These are phyloP conservation scores for Aspergillus fischeri DNA, from an alignment of 2,329 filamentous ascomycete species.

Conservation along the genomic window DNA sequence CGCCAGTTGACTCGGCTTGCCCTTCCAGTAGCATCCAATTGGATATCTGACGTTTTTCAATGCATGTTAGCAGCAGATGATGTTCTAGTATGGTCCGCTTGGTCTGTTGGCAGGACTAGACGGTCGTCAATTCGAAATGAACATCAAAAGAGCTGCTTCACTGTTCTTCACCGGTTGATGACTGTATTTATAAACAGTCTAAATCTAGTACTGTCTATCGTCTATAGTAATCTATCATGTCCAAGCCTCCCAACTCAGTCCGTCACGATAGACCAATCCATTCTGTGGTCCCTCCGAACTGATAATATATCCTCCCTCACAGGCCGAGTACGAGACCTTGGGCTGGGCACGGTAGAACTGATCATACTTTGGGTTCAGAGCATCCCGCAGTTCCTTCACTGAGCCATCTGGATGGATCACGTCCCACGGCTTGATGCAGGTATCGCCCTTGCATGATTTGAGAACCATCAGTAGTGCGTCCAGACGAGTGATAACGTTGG, in stretches of 20 bases:
- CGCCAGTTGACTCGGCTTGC: neutral
- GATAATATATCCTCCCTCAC: slow-evolving; percentile 34
- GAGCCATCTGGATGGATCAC: slow-evolving; percentile 29
- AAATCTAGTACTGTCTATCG: neutral
- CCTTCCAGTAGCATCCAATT: neutral
- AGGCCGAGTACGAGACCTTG: slow-evolving; percentile 31
- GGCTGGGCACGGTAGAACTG: slow-evolving; percentile 30
- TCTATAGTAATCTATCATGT: slow-evolving; percentile 2
- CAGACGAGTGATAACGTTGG: slow-evolving; percentile 23
- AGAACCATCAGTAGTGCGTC: slow-evolving; percentile 37
- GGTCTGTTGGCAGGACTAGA: too few species aligned
- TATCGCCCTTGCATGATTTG: slow-evolving; percentile 35
- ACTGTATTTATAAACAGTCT: neutral
- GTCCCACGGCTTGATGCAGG: slow-evolving; percentile 36
- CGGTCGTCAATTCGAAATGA: too few species aligned
- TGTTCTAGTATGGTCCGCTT: too few species aligned
- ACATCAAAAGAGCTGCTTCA: too few species aligned
- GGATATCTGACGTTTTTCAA: too few species aligned
- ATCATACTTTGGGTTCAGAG: slow-evolving; percentile 28
- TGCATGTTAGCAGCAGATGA: too few species aligned
- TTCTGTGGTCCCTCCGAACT: slow-evolving; percentile 34
- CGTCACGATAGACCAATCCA: slow-evolving; percentile 13
- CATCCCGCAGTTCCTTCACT: slow-evolving; percentile 30
- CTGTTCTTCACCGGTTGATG: too few species aligned
- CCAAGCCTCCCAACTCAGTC: slow-evolving; percentile 19